phyloP scores from a whole-genome alignment of 164 flowering plant genomes.

The Umbellularia californica region DNA sequence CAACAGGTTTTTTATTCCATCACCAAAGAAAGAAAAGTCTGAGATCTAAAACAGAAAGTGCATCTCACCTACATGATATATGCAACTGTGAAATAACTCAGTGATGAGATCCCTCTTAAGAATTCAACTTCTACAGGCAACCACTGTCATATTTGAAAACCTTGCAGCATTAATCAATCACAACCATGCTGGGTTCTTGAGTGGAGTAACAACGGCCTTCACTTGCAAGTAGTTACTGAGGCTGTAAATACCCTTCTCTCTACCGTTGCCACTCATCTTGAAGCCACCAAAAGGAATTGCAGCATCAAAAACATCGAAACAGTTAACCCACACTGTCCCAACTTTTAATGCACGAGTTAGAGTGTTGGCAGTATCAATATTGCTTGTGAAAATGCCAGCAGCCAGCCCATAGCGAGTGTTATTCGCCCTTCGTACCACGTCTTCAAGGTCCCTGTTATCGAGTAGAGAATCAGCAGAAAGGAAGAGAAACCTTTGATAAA shows the following conservation, averaged over 20 bases:
- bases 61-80: neutral
- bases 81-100: neutral
- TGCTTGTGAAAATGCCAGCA: conserved; percentile 80
- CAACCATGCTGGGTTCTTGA: conserved; percentile 85
- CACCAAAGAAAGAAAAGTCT: too few relatives aligned
- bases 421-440: conserved; percentile 73
- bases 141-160: neutral
- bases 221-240: conserved; percentile 82
- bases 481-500: neutral
- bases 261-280: conserved; percentile 88
- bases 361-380: conserved; percentile 71
- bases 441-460: conserved; percentile 55
- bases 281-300: conserved; percentile 94
- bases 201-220: conserved; percentile 80
- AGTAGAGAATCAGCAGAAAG: neutral
- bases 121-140: neutral
- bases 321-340: conserved; percentile 92
- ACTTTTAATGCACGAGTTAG: conserved; percentile 66
- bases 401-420: conserved; percentile 69
- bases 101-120: neutral
- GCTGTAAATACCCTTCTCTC: conserved; percentile 89
- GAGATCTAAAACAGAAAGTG: neutral
- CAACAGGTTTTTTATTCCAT: too few relatives aligned
- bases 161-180: conserved; percentile 14
- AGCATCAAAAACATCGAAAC: conserved; percentile 87